These are phyloP conservation scores for Cicer pinnatifidum DNA, from an alignment of 306 rosid genomes.

Conservation along the genomic window DNA sequence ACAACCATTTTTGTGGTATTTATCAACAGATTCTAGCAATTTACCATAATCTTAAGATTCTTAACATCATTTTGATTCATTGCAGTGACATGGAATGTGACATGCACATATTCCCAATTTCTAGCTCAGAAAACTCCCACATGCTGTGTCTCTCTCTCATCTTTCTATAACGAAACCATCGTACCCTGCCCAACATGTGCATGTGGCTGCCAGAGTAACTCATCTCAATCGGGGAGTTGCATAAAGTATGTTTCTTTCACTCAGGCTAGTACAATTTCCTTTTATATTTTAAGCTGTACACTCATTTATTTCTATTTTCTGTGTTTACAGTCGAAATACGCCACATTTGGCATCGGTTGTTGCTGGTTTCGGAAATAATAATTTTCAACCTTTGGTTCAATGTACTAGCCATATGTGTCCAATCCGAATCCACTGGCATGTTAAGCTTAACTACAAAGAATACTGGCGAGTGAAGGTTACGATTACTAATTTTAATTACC, in stretches of 20 bases:
- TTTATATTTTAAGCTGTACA: neutral
- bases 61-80: constrained; percentile 35
- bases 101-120: constrained; percentile 87
- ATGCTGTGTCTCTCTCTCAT: constrained; percentile 83
- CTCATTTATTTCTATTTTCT: constrained; percentile 34
- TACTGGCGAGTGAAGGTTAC: constrained; percentile 91
- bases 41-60: neutral
- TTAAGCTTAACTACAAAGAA: constrained; percentile 76
- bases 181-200: constrained; percentile 79
- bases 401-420: constrained; percentile 95
- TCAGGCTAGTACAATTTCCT: constrained; percentile 1
- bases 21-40: neutral
- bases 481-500: constrained; percentile 75
- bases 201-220: constrained; percentile 72
- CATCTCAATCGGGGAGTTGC: constrained; percentile 61
- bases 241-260: constrained; percentile 58
- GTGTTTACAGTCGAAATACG: constrained; percentile 55
- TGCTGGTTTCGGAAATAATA: constrained; percentile 53
- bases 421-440: constrained; percentile 87
- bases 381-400: constrained; percentile 65
- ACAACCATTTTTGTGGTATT: neutral
- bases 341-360: constrained; percentile 79
- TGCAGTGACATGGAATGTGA: constrained; percentile 93
- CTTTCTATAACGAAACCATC: constrained; percentile 81
- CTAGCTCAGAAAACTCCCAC: constrained; percentile 77